Evolutionary conservation across 495 filamentous ascomycete species (phyloP), one percentile per base, ranked within the genome.

Genomic region (Podospora comata): DNA sequence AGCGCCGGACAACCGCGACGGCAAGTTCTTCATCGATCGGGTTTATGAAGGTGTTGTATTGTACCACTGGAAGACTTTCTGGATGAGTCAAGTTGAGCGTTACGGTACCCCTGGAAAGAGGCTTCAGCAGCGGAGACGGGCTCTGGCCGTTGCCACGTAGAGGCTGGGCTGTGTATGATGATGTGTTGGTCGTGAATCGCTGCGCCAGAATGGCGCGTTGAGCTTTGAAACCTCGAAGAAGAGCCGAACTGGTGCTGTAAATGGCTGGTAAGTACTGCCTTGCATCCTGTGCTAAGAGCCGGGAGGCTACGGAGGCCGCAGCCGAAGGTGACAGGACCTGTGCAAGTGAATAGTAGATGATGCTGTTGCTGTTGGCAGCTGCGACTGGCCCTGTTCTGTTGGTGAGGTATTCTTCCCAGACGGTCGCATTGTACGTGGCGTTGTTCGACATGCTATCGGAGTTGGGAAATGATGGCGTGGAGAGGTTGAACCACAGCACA

Each of bases 1-100:
- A 75, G 5, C 85, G 81, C 69, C 83, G 84, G 75, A 88, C 84
- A n/a, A 80, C 84, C 0, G 84, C 83, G 34, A 72, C 61, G 15
- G 74, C 66, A 57, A 57, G 72, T 23, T 68, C 68, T 5, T 34
- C 64, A 65, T 81, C 78, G 16, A 76, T 32, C 0, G 79, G 77
- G 70, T 81, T 79, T 60, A 70, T 65, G 1, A 78, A 66, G 15
- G 77, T 74, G 63, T 76, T 71, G 66, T 72, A 77, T 30, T 78
- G 71, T n/a, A 79, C 73, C 3, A 73, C 19, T 0, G 78, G 78
- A 1, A 68, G 53, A 4, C 60, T 64, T 23, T 74, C 65, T 1
- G 77, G 77, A 56, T 79, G 66, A 18, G 74, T 69, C 1, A 68
- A 69, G 66, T 76, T 74, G 15, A 83, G 77, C 15, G 72, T 69